A percentile compares a stretch with the other conserved stretches of the same genome.
Conservation (phyloP, 176 grass and related monocot species). For the Tuctoria greenei region DNA sequence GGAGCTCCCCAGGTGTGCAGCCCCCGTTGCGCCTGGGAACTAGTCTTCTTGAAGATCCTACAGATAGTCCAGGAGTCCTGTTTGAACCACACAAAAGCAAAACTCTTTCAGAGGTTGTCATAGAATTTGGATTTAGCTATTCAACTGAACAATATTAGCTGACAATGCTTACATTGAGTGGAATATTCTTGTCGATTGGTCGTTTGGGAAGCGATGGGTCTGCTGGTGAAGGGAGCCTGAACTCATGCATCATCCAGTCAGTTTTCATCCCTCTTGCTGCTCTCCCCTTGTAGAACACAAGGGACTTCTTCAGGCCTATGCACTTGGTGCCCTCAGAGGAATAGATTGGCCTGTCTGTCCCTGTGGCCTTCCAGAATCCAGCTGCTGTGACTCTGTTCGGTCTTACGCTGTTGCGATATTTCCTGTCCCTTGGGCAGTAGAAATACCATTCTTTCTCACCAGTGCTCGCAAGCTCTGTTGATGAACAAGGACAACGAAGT, state of each 20-base stretch:
- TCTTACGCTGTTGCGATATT: constrained; percentile 84
- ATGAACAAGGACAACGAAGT: constrained; percentile 27
- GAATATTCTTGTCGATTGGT: constrained; percentile 76
- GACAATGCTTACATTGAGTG: constrained; percentile 61
- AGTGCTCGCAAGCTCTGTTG: constrained; percentile 75
- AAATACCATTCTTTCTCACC: constrained; percentile 99
- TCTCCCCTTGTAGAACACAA: constrained; percentile 95
- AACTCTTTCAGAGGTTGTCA: constrained; percentile 11
- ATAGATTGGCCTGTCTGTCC: constrained; percentile 94
- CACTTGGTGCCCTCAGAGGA: constrained; percentile 76
- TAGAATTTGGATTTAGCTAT: constrained; percentile 19
- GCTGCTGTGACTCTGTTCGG: constrained; percentile 87
- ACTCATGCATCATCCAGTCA: constrained; percentile 99
- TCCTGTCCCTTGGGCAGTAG: constrained; percentile 89
- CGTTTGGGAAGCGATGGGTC: constrained; percentile 65
- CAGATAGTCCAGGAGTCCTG: constrained; percentile 97
- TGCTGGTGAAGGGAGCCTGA: constrained; percentile 72
- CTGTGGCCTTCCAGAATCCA: constrained; percentile 98
- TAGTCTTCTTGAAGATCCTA: constrained; percentile 94
- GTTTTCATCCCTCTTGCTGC: constrained; percentile 92
- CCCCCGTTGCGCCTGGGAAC: constrained; percentile 72
- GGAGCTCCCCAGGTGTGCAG: constrained; percentile 61
- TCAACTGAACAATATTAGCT: background rate
- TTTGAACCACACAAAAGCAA: constrained; percentile 26
- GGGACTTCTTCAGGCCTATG: constrained; percentile 98